phyloP scores from a whole-genome alignment of 75 land plant species.

The Cupressus sempervirens region DNA sequence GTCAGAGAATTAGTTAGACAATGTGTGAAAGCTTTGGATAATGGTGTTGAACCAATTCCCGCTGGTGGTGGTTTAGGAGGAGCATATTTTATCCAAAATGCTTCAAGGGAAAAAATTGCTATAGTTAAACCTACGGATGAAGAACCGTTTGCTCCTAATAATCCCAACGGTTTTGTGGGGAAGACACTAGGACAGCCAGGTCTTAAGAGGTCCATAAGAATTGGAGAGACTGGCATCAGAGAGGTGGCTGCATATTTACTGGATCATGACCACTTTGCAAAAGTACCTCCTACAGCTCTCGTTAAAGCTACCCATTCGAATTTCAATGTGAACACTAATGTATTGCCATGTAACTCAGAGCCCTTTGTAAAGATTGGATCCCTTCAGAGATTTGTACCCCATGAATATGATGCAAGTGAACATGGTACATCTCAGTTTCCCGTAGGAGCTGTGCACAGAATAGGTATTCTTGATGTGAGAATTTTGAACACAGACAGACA shows the following conservation, averaged over 20 bases:
- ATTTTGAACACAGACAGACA: conserved; percentile 77
- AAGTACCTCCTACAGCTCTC: conserved; percentile 68
- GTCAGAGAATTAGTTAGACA: conserved; percentile 42
- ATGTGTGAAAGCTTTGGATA: conserved; percentile 46
- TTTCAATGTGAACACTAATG: conserved; percentile 32
- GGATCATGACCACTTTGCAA: conserved; percentile 61
- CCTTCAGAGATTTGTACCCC: conserved; percentile 62
- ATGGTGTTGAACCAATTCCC: conserved; percentile 45
- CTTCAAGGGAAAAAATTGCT: conserved; percentile 43
- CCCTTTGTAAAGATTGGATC: conserved; percentile 50
- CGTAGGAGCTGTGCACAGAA: conserved; percentile 58
- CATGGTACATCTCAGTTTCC: conserved; percentile 64
- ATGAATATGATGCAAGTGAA: conserved; percentile 71
- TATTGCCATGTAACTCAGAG: conserved; percentile 9
- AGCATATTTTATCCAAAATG: conserved; percentile 40
- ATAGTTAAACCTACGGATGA: conserved; percentile 69
- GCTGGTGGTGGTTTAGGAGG: conserved; percentile 54
- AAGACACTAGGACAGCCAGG: conserved; percentile 50
- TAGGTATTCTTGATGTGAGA: conserved; percentile 72
- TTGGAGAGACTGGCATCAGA: conserved; percentile 60
- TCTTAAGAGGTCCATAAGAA: conserved; percentile 38
- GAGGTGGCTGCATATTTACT: conserved; percentile 81
- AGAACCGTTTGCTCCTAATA: conserved; percentile 54
- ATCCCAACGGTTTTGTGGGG: conserved; percentile 60
- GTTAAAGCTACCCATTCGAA: conserved; percentile 44